A percentile compares a stretch with the other conserved stretches of the same genome.
Conservation (phyloP, 768 basidiomycete species). For the Rhodotorula kratochvilovae region DNA sequence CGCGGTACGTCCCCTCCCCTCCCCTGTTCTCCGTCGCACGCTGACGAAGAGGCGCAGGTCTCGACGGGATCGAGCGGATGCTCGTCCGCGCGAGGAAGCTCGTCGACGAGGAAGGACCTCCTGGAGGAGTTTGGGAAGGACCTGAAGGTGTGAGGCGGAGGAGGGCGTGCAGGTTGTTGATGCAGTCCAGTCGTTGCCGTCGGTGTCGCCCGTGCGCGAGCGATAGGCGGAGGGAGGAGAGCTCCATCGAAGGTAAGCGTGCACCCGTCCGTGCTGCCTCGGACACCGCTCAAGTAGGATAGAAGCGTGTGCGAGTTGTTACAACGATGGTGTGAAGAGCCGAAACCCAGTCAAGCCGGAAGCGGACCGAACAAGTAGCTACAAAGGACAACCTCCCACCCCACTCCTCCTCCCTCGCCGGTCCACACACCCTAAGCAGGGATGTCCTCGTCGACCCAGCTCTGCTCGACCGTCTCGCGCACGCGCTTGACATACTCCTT, state of each 20-base stretch:
- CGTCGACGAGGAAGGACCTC: slow-evolving; percentile 23
- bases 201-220: too few species aligned
- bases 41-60: slow-evolving; percentile 51
- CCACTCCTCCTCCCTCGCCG: too few species aligned
- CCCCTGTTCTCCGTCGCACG: slow-evolving; percentile 60
- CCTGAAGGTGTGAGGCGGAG: not conserved
- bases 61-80: slow-evolving; percentile 80
- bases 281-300: too few species aligned
- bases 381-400: not conserved
- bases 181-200: too few species aligned
- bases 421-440: not conserved
- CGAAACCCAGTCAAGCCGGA: too few species aligned
- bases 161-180: too few species aligned
- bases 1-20: slow-evolving; percentile 55
- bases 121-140: not conserved
- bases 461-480: slow-evolving; percentile 87
- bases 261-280: too few species aligned
- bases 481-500: slow-evolving; percentile 94
- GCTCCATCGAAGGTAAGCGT: too few species aligned
- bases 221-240: too few species aligned
- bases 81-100: slow-evolving; percentile 54
- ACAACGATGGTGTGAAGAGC: too few species aligned
- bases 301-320: not conserved
- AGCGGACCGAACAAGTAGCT: not conserved
- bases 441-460: slow-evolving; percentile 68